phyloP scores from a whole-genome alignment of 345 rosid genomes.

The Trapa bicornis region DNA sequence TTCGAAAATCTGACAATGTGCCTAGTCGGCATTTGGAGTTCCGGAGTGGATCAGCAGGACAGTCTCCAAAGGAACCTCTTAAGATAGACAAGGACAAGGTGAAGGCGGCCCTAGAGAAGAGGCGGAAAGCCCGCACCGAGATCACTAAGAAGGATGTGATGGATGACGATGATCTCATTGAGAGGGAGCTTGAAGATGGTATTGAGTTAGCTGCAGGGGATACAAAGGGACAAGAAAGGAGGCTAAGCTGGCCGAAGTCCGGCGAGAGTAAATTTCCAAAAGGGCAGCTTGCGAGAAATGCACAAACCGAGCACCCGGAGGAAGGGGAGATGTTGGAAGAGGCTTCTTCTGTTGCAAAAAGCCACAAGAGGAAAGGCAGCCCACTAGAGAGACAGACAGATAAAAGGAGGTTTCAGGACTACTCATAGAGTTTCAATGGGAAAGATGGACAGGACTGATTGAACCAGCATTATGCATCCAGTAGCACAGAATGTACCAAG shows the following conservation, averaged over 20 bases:
- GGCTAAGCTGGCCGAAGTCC: slow-evolving; percentile 38
- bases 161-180: slow-evolving; percentile 72
- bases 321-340: slow-evolving; percentile 42
- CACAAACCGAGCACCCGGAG: slow-evolving; percentile 13
- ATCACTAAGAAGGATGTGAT: slow-evolving; percentile 37
- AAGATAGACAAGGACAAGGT: slow-evolving; percentile 50
- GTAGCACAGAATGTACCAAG: slow-evolving; percentile 31
- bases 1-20: slow-evolving; percentile 23
- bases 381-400: slow-evolving; percentile 17
- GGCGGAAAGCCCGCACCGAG: slow-evolving; percentile 47
- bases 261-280: slow-evolving; percentile 16
- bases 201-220: slow-evolving; percentile 61
- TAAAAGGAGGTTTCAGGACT: slow-evolving; percentile 36
- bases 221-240: slow-evolving; percentile 41
- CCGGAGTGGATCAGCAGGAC: slow-evolving; percentile 40
- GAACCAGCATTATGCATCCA: slow-evolving; percentile 8
- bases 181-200: slow-evolving; percentile 60
- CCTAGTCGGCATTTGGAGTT: slow-evolving; percentile 25
- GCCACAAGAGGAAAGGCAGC: slow-evolving; percentile 63
- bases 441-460: slow-evolving; percentile 14
- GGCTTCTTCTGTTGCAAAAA: slow-evolving; percentile 32
- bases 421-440: slow-evolving; percentile 7
- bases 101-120: slow-evolving; percentile 55
- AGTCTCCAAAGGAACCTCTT: slow-evolving; percentile 50
- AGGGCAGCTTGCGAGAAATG: slow-evolving; percentile 8